Percentiles rank a stretch among this genome's conserved stretches.
Conservation (phyloP, 108 stramenopile species). For the Phaeodactylum tricornutum region DNA sequence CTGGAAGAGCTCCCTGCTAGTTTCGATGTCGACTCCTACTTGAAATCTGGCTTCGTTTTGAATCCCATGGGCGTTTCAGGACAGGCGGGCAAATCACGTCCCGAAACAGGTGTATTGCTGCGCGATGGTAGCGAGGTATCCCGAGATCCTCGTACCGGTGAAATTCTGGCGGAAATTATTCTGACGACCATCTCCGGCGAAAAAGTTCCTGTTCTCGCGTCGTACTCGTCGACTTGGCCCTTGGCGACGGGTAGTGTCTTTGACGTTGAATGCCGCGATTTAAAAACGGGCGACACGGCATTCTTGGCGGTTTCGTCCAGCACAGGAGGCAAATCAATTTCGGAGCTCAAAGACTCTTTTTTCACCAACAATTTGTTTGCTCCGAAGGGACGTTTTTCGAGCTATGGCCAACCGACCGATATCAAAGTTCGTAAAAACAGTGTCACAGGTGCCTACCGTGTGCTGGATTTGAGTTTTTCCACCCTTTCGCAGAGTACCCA, state of each 20-base stretch:
- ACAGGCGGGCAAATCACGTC: slow-evolving; percentile 69
- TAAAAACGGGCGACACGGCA: slow-evolving; percentile 66
- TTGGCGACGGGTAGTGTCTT: slow-evolving; percentile 56
- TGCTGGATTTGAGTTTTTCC: slow-evolving; percentile 59
- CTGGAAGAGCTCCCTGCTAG: not conserved
- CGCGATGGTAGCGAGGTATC: slow-evolving; percentile 65
- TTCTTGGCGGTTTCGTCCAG: slow-evolving; percentile 56
- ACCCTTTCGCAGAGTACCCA: slow-evolving; percentile 63
- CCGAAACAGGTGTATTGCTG: slow-evolving; percentile 65
- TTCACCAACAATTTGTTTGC: slow-evolving; percentile 53
- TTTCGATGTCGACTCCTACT: slow-evolving; percentile 35
- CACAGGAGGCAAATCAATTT: slow-evolving; percentile 33
- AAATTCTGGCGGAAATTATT: slow-evolving; percentile 69
- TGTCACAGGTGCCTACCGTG: slow-evolving; percentile 14
- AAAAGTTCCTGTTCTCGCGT: slow-evolving; percentile 37
- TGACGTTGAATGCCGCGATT: slow-evolving; percentile 77
- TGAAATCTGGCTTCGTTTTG: slow-evolving; percentile 34
- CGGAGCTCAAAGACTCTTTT: slow-evolving; percentile 48
- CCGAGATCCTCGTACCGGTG: slow-evolving; percentile 31
- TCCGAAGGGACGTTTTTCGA: slow-evolving; percentile 66
- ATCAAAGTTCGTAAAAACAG: slow-evolving; percentile 51
- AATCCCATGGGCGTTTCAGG: slow-evolving; percentile 74
- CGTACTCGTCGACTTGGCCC: slow-evolving; percentile 59
- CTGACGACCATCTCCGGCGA: slow-evolving; percentile 14
- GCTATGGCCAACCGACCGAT: slow-evolving; percentile 78